Conservation (phyloP, 1,284 basidiomycete genomes). For the Lentinula novae-zelandiae region DNA sequence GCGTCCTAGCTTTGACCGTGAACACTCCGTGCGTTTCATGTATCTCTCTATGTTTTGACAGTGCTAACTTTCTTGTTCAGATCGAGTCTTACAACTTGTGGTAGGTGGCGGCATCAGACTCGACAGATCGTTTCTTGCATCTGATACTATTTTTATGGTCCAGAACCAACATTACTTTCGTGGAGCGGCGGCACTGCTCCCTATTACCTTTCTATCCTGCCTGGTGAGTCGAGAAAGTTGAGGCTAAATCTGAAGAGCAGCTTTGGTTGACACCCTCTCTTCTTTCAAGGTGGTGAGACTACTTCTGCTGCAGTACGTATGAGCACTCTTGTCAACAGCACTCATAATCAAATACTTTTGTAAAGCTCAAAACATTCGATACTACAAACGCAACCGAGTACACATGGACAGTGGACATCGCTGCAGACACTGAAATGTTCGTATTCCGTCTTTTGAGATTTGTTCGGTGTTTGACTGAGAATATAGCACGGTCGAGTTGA, state of each 20-base stretch:
- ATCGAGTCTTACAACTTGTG: constrained; percentile 43
- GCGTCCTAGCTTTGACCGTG: constrained; percentile 49
- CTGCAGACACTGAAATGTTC: constrained; percentile 51
- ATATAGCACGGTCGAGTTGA: constrained; percentile 47
- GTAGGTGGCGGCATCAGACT: constrained; percentile 34
- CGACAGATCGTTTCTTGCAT: background rate
- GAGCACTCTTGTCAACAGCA: background rate
- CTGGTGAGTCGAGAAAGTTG: constrained; percentile 38
- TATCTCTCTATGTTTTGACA: background rate
- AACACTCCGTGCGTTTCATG: constrained; percentile 62
- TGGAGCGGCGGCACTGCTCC: constrained; percentile 58
- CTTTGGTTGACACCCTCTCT: background rate
- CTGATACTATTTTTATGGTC: background rate
- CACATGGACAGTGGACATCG: constrained; percentile 65
- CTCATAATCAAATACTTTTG: background rate
- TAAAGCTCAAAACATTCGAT: constrained; percentile 54
- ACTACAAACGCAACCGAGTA: constrained; percentile 37
- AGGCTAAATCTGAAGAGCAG: background rate
- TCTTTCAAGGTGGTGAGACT: constrained; percentile 49
- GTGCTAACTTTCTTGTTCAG: constrained; percentile 21
- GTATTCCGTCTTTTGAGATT: constrained; percentile 20
- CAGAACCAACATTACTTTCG: constrained; percentile 56
- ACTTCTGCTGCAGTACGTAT: constrained; percentile 44
- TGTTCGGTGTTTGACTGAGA: constrained; percentile 1
- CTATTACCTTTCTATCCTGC: constrained; percentile 65